phyloP scores from a whole-genome alignment of 441 rosid species.

The Brassica balearica region DNA sequence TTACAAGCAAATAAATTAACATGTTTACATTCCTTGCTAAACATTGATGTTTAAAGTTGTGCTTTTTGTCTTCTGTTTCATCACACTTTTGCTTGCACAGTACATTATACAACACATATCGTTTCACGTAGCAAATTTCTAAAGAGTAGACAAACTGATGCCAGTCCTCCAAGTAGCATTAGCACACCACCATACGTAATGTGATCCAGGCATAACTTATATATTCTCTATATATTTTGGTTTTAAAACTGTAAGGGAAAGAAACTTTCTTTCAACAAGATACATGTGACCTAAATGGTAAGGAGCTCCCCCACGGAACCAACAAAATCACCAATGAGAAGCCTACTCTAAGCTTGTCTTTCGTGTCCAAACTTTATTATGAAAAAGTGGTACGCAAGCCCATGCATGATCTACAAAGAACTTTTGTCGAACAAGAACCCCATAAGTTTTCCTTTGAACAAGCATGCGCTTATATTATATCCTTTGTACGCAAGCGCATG shows the following conservation, averaged over 20 bases:
- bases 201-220: not conserved
- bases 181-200: not conserved
- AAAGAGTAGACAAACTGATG: not conserved
- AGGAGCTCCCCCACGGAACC: not conserved
- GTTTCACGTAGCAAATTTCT: not conserved
- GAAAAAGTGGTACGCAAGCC: not conserved
- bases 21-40: not conserved
- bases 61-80: not conserved
- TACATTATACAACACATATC: not conserved
- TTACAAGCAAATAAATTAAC: not conserved
- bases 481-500: too few relatives aligned
- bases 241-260: not conserved
- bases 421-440: not conserved
- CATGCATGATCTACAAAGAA: not conserved
- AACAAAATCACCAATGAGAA: not conserved
- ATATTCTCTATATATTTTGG: not conserved
- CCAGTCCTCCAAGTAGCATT: not conserved
- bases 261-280: not conserved
- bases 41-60: not conserved
- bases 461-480: too few relatives aligned
- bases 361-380: not conserved
- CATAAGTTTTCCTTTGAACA: not conserved
- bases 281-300: constrained; percentile 5
- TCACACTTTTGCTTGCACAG: not conserved
- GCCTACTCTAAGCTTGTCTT: not conserved